These are phyloP conservation scores for Physocladia obscura DNA, from an alignment of 192 early-diverging fungal genomes.

Conservation along the genomic window DNA sequence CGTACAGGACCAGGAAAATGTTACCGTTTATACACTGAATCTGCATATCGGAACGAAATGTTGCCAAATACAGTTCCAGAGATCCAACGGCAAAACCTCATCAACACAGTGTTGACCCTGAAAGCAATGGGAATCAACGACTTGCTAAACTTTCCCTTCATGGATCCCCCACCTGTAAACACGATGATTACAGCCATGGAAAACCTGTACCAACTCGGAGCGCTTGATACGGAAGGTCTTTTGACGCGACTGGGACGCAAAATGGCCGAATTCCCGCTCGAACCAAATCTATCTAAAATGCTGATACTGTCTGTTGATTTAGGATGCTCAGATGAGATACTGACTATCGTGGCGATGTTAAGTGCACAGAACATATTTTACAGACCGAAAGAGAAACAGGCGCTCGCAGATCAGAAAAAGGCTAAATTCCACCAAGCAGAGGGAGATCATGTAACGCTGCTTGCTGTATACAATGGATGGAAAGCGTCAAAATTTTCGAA, in stretches of 20 bases:
- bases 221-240: conserved; percentile 90
- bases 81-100: conserved; percentile 94
- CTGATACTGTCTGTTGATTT: conserved; percentile 86
- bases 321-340: conserved; percentile 91
- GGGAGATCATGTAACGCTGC: conserved; percentile 93
- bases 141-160: conserved; percentile 94
- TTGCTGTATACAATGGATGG: conserved; percentile 97
- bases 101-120: conserved; percentile 83
- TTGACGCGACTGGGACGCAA: conserved; percentile 91
- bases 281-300: conserved; percentile 91
- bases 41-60: conserved; percentile 90
- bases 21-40: conserved; percentile 92
- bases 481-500: conserved; percentile 88
- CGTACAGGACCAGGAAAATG: conserved; percentile 96
- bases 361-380: conserved; percentile 88
- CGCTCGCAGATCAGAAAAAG: conserved; percentile 89
- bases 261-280: conserved; percentile 97
- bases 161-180: conserved; percentile 95
- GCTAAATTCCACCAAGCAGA: conserved; percentile 98
- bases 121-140: conserved; percentile 98
- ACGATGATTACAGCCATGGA: conserved; percentile 90
- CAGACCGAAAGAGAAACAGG: conserved; percentile 94
- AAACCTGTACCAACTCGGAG: conserved; percentile 84
- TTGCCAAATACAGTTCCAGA: conserved; percentile 93
- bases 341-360: conserved; percentile 67